These are phyloP conservation scores for Coemansia sp. DNA, from an alignment of 192 early-diverging fungal genomes.

Conservation along the genomic window DNA sequence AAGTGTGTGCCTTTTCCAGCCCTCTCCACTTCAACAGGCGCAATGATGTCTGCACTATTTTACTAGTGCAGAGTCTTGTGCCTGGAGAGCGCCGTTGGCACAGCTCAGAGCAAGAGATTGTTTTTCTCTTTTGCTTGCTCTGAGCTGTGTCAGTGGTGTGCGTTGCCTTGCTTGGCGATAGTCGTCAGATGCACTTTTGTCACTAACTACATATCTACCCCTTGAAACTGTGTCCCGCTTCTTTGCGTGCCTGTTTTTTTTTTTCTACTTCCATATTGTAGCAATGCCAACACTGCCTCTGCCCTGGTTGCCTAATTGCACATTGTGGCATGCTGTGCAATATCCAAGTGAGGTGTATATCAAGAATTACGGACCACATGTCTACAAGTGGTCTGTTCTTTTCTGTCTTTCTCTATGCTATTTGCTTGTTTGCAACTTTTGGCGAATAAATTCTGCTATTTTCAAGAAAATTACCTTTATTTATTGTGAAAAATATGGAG, in stretches of 20 bases:
- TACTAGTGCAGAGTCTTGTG: background rate
- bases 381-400: background rate
- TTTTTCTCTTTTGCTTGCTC: background rate
- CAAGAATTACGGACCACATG: background rate
- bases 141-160: constrained; percentile 9
- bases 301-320: constrained; percentile 75
- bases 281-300: constrained; percentile 79
- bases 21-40: constrained; percentile 3
- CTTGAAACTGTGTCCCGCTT: background rate
- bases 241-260: background rate
- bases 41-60: background rate
- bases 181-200: constrained; percentile 38
- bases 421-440: background rate
- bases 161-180: constrained; percentile 48
- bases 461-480: background rate
- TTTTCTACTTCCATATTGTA: constrained; percentile 26
- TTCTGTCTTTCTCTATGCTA: background rate
- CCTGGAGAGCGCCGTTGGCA: constrained; percentile 23
- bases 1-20: constrained; percentile 9
- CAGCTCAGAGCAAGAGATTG: background rate
- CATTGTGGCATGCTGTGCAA: background rate
- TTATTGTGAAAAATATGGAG: background rate
- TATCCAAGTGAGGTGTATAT: background rate
- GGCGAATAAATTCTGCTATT: background rate
- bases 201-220: constrained; percentile 12